Percentiles rank a stretch among this genome's conserved stretches.
Conservation (phyloP, 2,329 filamentous ascomycete species). For the Aspergillus eucalypticola region DNA sequence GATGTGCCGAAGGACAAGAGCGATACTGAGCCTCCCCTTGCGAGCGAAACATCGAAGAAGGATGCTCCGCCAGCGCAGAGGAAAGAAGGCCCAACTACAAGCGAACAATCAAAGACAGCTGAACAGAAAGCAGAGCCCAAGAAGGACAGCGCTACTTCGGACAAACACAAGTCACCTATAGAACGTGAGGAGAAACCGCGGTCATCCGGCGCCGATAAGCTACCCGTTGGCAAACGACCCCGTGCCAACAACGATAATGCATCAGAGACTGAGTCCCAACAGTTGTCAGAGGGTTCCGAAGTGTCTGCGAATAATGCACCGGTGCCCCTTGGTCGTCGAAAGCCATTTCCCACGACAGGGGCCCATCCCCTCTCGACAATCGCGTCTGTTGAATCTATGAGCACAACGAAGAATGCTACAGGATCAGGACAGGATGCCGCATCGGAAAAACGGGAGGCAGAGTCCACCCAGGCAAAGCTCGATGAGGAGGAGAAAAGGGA, state of each 20-base stretch:
- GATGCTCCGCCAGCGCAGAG: slow-evolving; percentile 26
- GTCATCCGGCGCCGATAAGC: slow-evolving; percentile 17
- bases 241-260: slow-evolving; percentile 29
- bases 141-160: slow-evolving; percentile 11
- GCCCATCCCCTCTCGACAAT: slow-evolving; percentile 59
- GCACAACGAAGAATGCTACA: slow-evolving; percentile 29
- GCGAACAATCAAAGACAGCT: slow-evolving; percentile 18
- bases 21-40: slow-evolving; percentile 27
- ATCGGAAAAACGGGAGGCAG: slow-evolving; percentile 26
- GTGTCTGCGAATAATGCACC: slow-evolving; percentile 40
- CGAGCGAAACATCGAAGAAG: slow-evolving; percentile 29
- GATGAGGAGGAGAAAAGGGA: slow-evolving; percentile 46
- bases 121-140: slow-evolving; percentile 13
- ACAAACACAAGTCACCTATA: slow-evolving; percentile 16
- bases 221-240: slow-evolving; percentile 14
- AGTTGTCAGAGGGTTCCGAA: slow-evolving; percentile 40
- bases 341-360: slow-evolving; percentile 55
- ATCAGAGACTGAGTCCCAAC: slow-evolving; percentile 30
- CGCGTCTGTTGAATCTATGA: slow-evolving; percentile 57
- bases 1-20: slow-evolving; percentile 20
- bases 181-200: slow-evolving; percentile 17
- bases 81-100: slow-evolving; percentile 19
- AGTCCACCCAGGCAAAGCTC: slow-evolving; percentile 17
- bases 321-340: slow-evolving; percentile 44
- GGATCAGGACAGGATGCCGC: slow-evolving; percentile 21